Base-by-base conservation (phyloP, 345 rosid species). In the Adansonia digitata region DNA sequence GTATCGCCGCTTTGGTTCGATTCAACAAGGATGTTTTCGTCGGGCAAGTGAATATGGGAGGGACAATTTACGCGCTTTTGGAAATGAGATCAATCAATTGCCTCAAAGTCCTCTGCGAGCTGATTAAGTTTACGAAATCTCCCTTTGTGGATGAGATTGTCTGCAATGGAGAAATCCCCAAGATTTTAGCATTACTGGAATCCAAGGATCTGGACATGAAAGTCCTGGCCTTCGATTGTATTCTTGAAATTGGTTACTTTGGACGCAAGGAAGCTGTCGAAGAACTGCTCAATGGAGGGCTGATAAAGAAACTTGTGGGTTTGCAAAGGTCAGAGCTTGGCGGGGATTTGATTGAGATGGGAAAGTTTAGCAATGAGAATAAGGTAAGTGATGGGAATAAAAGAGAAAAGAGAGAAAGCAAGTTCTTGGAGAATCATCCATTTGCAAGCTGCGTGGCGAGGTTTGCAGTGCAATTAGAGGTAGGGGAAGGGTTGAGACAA, bases 21-120 rank as follows among this genome's bases (percentile, higher is more conserved):
- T 91, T 91, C 79, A 91, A 91, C 84, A 87, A 89, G 75, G 93
- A 89, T 69, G 96, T 89, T 4, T 91, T 91, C 26, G 90, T 81
- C 27, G 96, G 93, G 43, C 87, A 88, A 80, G 84, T 89, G 53
- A 13, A 71, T 6, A 86, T 86, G 89, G 85, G 84, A 63, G 72
- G 68, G 20, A 75, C 87, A 7, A 79, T 89, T 7, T 82, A 78
- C 2, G 93, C 90, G 22, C 77, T 91, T 6, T 65, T 86, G 11
- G 70, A 76, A 18, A 79, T 87, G 74, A 79, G 52, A 5, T 81
- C 90, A 0, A 75, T 75, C 27, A 59, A 81, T 69, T 77, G 87
- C 0, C 71, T 91, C 26, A 75, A 56, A 34, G 87, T 91, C 3
- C 63, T 89, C 5, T 80, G 86, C 18, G 71, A 72, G 13, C 67